phyloP scores from a whole-genome alignment of 345 rosid genomes.

The Orychophragmus violaceus region DNA sequence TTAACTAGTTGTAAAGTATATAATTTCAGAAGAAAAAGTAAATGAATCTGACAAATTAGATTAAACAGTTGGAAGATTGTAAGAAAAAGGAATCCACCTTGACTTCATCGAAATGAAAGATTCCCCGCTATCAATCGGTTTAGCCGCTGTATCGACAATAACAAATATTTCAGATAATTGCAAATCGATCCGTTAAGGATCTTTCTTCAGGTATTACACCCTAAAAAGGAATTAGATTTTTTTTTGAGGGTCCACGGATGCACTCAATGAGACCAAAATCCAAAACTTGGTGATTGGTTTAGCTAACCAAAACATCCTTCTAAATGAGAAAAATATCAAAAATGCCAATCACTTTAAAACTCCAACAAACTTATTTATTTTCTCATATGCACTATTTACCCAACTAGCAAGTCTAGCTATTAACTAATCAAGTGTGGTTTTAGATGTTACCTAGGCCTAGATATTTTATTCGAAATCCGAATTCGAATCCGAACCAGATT shows the following conservation, averaged over 20 bases:
- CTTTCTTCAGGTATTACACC: background rate
- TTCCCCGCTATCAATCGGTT: background rate
- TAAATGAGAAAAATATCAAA: background rate
- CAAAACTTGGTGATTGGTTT: constrained; percentile 2
- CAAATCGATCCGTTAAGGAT: background rate
- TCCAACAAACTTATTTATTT: background rate
- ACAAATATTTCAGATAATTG: background rate
- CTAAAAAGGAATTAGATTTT: background rate
- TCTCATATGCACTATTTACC: background rate
- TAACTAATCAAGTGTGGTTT: too few relatives aligned
- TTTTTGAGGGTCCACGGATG: constrained; percentile 14
- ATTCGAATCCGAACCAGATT: too few relatives aligned
- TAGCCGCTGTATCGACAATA: background rate
- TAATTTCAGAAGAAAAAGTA: background rate
- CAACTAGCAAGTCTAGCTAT: too few relatives aligned
- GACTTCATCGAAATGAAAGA: constrained; percentile 23
- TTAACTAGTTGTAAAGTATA: background rate
- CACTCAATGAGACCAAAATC: constrained; percentile 17
- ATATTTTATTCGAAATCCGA: too few relatives aligned
- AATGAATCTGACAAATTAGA: background rate
- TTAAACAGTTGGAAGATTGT: too few relatives aligned
- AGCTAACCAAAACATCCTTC: constrained; percentile 10
- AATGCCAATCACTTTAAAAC: constrained; percentile 14
- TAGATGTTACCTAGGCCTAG: too few relatives aligned
- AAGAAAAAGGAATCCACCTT: constrained; percentile 6